These are phyloP conservation scores for Petunia hybrid DNA, from an alignment of 305 asterid genomes.

Conservation along the genomic window DNA sequence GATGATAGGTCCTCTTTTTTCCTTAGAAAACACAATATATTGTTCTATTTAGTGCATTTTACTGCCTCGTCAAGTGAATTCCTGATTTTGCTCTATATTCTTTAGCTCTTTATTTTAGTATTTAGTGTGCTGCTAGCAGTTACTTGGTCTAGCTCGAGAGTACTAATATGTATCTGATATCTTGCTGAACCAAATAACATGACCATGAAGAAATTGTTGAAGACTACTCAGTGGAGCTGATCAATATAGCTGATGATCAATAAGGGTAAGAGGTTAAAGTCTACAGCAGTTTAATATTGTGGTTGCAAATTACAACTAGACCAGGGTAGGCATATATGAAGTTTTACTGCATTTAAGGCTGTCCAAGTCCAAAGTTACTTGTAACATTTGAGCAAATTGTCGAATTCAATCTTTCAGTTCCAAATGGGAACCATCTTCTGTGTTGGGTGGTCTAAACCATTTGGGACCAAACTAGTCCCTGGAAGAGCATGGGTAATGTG, in stretches of 20 bases:
- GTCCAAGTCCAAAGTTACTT: too few relatives aligned
- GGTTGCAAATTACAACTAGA: too few relatives aligned
- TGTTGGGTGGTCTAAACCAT: background rate
- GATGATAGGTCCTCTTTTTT: too few relatives aligned
- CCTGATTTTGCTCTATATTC: background rate
- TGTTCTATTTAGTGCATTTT: background rate
- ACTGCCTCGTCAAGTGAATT: background rate
- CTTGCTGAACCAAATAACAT: too few relatives aligned
- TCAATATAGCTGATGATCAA: background rate
- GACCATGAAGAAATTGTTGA: background rate
- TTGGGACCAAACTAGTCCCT: background rate
- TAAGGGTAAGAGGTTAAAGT: background rate
- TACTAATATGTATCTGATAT: too few relatives aligned
- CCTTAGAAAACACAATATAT: too few relatives aligned
- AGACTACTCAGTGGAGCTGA: background rate
- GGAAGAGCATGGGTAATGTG: background rate
- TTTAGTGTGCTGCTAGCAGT: background rate
- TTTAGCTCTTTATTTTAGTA: background rate
- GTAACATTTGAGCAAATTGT: background rate
- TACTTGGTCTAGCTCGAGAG: background rate
- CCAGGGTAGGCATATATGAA: too few relatives aligned
- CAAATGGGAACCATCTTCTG: background rate
- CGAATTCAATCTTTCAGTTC: too few relatives aligned
- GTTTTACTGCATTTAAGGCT: too few relatives aligned
- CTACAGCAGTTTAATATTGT: background rate